A percentile compares a stretch with the other conserved stretches of the same genome.
These are phyloP conservation scores for Chaetomium strumarium DNA, from an alignment of 2,329 filamentous ascomycete genomes.

Conservation along the genomic window DNA sequence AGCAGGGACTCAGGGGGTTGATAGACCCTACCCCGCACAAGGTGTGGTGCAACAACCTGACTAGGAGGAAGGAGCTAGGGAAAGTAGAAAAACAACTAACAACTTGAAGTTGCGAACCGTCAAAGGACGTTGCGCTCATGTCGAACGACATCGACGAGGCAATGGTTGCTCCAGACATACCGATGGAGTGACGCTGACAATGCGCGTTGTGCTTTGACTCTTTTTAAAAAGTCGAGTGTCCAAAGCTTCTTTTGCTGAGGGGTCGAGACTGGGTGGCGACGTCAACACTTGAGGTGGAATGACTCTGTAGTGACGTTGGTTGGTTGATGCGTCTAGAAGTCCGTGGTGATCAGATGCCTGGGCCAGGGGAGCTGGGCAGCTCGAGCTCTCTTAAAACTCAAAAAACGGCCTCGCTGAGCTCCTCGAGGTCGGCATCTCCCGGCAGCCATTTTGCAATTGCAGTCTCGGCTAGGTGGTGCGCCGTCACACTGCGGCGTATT, in stretches of 20 bases:
- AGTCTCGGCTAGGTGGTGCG: conserved; percentile 5
- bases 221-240: too few relatives aligned
- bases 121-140: conserved; percentile 18
- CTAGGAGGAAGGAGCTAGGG: background rate
- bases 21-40: conserved; percentile 8
- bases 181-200: background rate
- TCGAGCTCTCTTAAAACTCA: conserved; percentile 16
- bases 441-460: conserved; percentile 8
- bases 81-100: conserved; percentile 19
- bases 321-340: background rate
- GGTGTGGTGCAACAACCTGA: background rate
- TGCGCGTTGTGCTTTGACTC: too few relatives aligned
- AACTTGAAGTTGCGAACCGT: conserved; percentile 15
- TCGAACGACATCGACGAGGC: conserved; percentile 20
- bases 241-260: too few relatives aligned
- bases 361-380: conserved; percentile 1
- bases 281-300: background rate
- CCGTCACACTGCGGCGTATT: conserved; percentile 15
- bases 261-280: background rate
- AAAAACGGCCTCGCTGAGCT: background rate
- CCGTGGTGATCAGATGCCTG: background rate
- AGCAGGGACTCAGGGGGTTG: too few relatives aligned
- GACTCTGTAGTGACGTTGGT: background rate
- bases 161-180: conserved; percentile 16
- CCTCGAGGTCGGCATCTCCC: conserved; percentile 5